Evolutionary conservation across 495 filamentous ascomycete species (phyloP).

Genomic region (Halenospora varia): DNA sequence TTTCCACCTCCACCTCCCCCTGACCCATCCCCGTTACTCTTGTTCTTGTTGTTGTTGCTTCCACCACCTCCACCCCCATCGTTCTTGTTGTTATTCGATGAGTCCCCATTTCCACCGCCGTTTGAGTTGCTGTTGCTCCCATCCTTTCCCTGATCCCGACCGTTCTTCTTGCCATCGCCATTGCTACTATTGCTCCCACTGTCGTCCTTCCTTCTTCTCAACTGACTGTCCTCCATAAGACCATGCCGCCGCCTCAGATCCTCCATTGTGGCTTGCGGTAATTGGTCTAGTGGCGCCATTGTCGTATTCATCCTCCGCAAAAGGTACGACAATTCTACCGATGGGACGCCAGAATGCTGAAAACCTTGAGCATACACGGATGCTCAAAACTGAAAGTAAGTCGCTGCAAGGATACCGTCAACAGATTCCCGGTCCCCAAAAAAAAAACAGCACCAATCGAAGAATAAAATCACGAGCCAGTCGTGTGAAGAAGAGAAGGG

Average conservation of each 20-base stretch:
- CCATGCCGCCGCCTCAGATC: slow-evolving; percentile 4
- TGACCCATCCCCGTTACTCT: slow-evolving; percentile 11
- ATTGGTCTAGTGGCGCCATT: slow-evolving; percentile 23
- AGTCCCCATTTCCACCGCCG: neutral
- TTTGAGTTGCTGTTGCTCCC: neutral
- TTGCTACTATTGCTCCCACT: neutral
- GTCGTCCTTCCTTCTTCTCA: neutral
- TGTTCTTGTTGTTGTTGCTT: slow-evolving; percentile 13
- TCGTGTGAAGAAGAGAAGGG: slow-evolving; percentile 19
- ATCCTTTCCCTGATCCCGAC: neutral
- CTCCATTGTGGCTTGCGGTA: slow-evolving; percentile 1
- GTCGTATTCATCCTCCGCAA: slow-evolving; percentile 21
- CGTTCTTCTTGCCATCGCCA: neutral
- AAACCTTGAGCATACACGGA: slow-evolving; percentile 9
- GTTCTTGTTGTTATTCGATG: too few relatives aligned
- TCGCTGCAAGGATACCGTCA: neutral
- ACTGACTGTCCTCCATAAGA: neutral
- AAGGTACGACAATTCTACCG: neutral
- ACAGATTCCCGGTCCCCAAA: neutral
- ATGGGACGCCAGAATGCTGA: slow-evolving; percentile 13
- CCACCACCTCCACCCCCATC: slow-evolving; percentile 2
- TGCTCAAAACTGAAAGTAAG: neutral
- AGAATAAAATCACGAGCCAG: slow-evolving; percentile 23
- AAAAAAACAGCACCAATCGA: slow-evolving; percentile 8
- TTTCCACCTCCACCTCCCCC: neutral